These are phyloP conservation scores for Phytopythium boreale DNA, from an alignment of 352 stramenopile genomes.

Conservation along the genomic window DNA sequence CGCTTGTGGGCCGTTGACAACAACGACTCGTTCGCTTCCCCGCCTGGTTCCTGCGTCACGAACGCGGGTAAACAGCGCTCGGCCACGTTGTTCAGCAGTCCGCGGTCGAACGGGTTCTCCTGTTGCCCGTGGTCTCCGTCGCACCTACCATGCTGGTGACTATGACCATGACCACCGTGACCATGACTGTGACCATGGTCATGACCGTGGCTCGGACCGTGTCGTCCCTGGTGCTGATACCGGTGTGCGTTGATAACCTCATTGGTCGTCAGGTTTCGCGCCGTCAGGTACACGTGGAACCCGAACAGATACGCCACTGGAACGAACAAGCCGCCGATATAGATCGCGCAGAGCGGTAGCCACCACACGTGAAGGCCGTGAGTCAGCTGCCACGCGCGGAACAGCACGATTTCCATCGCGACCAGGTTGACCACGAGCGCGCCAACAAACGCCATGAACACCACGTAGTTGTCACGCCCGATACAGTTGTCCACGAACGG, in stretches of 20 bases:
- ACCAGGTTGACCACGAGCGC: slow-evolving; percentile 43
- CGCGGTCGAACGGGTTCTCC: slow-evolving; percentile 24
- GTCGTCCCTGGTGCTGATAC: slow-evolving; percentile 23
- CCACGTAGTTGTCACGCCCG: slow-evolving; percentile 96
- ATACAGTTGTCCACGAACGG: slow-evolving; percentile 99
- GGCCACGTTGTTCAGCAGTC: slow-evolving; percentile 21
- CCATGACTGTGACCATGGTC: slow-evolving; percentile 4
- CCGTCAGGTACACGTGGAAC: slow-evolving; percentile 77
- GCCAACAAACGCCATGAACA: slow-evolving; percentile 64
- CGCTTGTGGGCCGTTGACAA: neutral
- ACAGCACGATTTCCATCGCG: slow-evolving; percentile 59
- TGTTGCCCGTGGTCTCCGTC: slow-evolving; percentile 12
- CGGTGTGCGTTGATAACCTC: slow-evolving; percentile 72
- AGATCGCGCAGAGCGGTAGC: slow-evolving; percentile 25
- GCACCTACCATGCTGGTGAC: slow-evolving; percentile 22
- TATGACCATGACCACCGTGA: slow-evolving; percentile 3
- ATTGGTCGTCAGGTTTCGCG: slow-evolving; percentile 75
- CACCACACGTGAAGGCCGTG: slow-evolving; percentile 31
- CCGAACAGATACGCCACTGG: slow-evolving; percentile 48
- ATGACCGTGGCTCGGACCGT: slow-evolving; percentile 9
- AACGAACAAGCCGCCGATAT: slow-evolving; percentile 43
- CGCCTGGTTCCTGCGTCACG: neutral
- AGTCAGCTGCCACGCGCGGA: slow-evolving; percentile 41
- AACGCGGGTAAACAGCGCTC: slow-evolving; percentile 22
- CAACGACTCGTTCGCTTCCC: neutral